Base-by-base conservation (phyloP, 495 filamentous ascomycete genomes). In the Podospora pseudopauciseta region DNA sequence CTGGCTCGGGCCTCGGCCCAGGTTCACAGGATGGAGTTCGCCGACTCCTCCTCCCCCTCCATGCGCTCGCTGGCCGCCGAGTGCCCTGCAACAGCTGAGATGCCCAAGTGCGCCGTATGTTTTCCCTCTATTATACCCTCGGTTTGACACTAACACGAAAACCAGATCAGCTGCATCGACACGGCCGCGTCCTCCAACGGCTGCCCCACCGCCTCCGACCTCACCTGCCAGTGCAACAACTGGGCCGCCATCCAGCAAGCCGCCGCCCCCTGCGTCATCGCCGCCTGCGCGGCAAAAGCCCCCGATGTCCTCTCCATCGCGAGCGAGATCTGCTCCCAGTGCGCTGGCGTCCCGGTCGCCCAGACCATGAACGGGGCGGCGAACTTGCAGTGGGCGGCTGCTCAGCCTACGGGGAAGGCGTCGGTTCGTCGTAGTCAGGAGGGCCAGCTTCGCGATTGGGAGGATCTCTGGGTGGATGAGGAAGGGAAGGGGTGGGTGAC, bases 191-290 rank as follows among this genome's bases (percentile, higher is more conserved):
- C 59, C 16, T 5, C 4, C 3, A 23, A 61, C 19, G 59, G 59
- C 59, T 61, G 59, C 27, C 7, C 59, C 1, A 3, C 16, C n/a
- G 4, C 59, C 19, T 9, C 6, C 23, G 59, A 61, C 59, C 26
- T 61, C n/a, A 5, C 13, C 20, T 61, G 59, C 27, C 9, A 61
- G 11, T 61, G 59, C 27, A 27, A 61, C 30, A 61, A 61, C 59
- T 27, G 9, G 26, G 6, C 2, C 16, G 6, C 5, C 4, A 61
- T 61, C 27, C 59, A 61, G 32, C 11, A 26, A 4, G 59, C 59
- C 59, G 59, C 59, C 20, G 23, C 16, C 1, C 16, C 16, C 23
- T 61, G 59, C 27, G 59, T 61, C 27, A 26, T 61, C 16, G 5
- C 20, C 16, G 19, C 44, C 57, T 49, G 16, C 32, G 1, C 32